Evolutionary conservation across 2,329 filamentous ascomycete species (phyloP), one percentile per base, ranked within the genome.

Genomic region (Colletotrichum sp.): DNA sequence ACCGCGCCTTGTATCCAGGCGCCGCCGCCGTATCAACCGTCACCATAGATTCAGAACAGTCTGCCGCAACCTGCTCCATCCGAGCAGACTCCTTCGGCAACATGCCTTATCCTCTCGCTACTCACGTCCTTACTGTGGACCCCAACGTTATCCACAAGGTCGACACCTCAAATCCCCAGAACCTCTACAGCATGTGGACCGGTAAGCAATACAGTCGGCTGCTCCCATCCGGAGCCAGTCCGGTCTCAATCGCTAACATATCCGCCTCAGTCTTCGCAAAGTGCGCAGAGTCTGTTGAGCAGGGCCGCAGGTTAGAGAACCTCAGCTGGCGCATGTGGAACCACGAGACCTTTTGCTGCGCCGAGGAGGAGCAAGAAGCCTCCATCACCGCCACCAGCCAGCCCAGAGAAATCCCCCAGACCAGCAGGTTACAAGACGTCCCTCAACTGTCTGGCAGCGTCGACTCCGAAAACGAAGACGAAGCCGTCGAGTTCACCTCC

Each of bases 291-390:
- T 97, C 96, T 68, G 94, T 98, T 84, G 95, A 98, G 83, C 94
- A 98, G 85, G 97, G 97, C 73, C 93, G 95, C 82, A 91, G 97
- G 82, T 89, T 98, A 83, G 97, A 98, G 85, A 98, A 99, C 87
- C 89, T 99, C 78, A 98, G 94, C 84, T 98, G 97, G 97, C 90
- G 97, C 81, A 88, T 98, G 77, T 98, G 96, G 96, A 98, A 95
- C 81, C 91, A 96, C 81, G 96, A 98, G 84, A 96, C 95, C 13
- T 95, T 98, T 81, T 98, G 96, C 86, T 96, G 94, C 85, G 93
- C 95, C 77, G 90, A 90, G 52, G 88, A 90, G 75, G 88, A 90
- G 79, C 88, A 90, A 79, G 88, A 89, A 80, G 86, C 89, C 71
- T 82, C 85, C 16, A 80, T 85, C 60, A 78, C 80, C 61, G 79